Percentiles rank a stretch among this genome's conserved stretches.
These are phyloP conservation scores for Cyberlindnera sargentensis DNA, from an alignment of 805 yeast species.

Conservation along the genomic window DNA sequence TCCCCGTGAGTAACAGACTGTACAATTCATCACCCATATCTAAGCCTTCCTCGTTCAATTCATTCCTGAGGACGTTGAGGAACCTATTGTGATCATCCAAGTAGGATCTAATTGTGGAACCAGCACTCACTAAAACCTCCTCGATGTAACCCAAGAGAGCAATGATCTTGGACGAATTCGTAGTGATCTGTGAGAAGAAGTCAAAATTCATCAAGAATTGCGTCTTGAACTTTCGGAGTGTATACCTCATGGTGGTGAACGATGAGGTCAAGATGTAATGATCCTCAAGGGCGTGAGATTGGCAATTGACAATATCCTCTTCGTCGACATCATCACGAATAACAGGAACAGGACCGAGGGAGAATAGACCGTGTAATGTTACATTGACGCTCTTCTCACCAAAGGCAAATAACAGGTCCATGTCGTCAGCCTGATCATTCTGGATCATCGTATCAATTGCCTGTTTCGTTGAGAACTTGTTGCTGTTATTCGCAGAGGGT, in stretches of 20 bases:
- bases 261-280: conserved; percentile 19
- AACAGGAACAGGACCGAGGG: conserved; percentile 19
- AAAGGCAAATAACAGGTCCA: conserved; percentile 23
- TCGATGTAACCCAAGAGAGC: conserved; percentile 27
- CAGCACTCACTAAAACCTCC: conserved; percentile 25
- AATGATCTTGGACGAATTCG: conserved; percentile 15
- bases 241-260: conserved; percentile 15
- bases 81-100: conserved; percentile 31
- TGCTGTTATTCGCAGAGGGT: conserved; percentile 12
- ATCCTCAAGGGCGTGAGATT: conserved; percentile 4
- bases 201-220: conserved; percentile 6
- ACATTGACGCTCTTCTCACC: conserved; percentile 21
- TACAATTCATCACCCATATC: conserved; percentile 34
- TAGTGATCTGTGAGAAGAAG: conserved; percentile 13
- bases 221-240: conserved; percentile 12
- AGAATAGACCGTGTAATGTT: conserved; percentile 28
- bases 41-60: conserved; percentile 21
- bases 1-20: conserved; percentile 46
- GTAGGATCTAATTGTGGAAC: conserved; percentile 29
- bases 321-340: conserved; percentile 8
- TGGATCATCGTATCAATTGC: conserved; percentile 25
- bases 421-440: conserved; percentile 13
- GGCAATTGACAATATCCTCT: conserved; percentile 14
- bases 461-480: conserved; percentile 20
- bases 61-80: conserved; percentile 30